These are phyloP conservation scores for Trametes versicolor DNA, from an alignment of 1,284 basidiomycete genomes.

Conservation along the genomic window DNA sequence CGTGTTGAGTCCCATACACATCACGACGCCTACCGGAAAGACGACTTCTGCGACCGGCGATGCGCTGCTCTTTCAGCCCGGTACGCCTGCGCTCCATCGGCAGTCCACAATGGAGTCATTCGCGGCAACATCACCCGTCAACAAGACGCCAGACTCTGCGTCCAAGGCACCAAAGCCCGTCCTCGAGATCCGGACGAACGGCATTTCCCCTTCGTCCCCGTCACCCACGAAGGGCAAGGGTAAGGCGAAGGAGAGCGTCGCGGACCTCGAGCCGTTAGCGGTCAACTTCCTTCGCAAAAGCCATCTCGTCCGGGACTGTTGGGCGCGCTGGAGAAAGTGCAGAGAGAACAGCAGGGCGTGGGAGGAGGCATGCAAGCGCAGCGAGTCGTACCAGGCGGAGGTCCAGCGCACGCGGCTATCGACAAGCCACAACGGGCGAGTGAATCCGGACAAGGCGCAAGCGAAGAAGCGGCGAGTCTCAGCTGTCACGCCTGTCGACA, in stretches of 20 bases:
- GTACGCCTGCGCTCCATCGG: constrained; percentile 15
- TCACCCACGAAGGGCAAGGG: constrained; percentile 41
- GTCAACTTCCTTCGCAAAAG: constrained; percentile 30
- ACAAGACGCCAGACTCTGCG: constrained; percentile 10
- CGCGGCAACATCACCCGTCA: constrained; percentile 8
- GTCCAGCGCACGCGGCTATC: constrained; percentile 52
- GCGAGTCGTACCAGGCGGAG: constrained; percentile 66
- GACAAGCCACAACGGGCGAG: constrained; percentile 35
- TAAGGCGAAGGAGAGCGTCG: constrained; percentile 42
- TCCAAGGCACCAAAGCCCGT: constrained; percentile 26
- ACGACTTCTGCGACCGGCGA: constrained; percentile 13
- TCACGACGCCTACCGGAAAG: constrained; percentile 35
- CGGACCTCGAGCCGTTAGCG: constrained; percentile 32
- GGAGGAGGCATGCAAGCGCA: constrained; percentile 65
- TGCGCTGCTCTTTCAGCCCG: constrained; percentile 28
- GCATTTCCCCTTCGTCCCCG: constrained; percentile 20
- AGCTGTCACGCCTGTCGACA: constrained; percentile 30
- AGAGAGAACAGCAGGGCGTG: constrained; percentile 58
- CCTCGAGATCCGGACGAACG: constrained; percentile 32
- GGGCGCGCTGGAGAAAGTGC: constrained; percentile 54
- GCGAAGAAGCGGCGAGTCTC: constrained; percentile 40
- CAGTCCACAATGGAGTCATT: constrained; percentile 11
- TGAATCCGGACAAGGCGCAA: neutral
- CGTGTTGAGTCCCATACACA: constrained; percentile 47
- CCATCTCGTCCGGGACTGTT: constrained; percentile 46